Evolutionary conservation across 2,329 filamentous ascomycete genomes (phyloP), one percentile per base, ranked within the genome.

Genomic region (Paraphaeosphaeria sporulosa): DNA sequence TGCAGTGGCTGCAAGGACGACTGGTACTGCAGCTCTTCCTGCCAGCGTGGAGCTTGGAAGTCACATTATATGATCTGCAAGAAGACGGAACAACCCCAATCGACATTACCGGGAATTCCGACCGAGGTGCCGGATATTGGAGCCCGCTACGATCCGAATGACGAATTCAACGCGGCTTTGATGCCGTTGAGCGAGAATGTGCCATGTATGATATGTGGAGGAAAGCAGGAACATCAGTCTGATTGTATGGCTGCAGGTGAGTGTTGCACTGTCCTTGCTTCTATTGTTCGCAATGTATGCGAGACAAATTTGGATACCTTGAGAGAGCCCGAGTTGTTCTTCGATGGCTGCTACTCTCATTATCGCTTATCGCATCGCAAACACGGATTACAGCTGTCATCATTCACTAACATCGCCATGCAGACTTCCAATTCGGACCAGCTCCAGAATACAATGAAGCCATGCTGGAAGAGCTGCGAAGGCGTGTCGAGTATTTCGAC

Each of bases 201-300:
- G 1, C 66, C 68, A 44, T 75, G 73, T 34, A 69, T 75, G 57
- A 71, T 72, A 25, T 75, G 73, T 32, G 70, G 59, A 17, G 46
- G 61, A 36, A 51, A 55, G 8, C 36, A 55, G 7, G 44, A 36
- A 1, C 71, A 73, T 27, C 55, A 9, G 1, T 43, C 4, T 6
- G 60, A 64, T 23, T 74, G 72, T 25, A 36, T 67, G 30, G 60
- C 73, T 49, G 65, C 61, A 3, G 65, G 71, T 73, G 65, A 60
- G 69, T 60, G 19, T 4, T 57, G 30, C 30, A 32, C 7, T 32
- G 30, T 9, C 30, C 30, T 32, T 9, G 30, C 10, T 12, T 32
- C 7, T 32, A 32, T 9, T 8, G 30, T 12, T 32, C 30, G 4
- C 30, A 32, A 9, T 32, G 10, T 9, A 32, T 32, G 8, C 7